These are phyloP conservation scores for Plasmodium inui DNA, from an alignment of 169 alveolate genomes.

Conservation along the genomic window DNA sequence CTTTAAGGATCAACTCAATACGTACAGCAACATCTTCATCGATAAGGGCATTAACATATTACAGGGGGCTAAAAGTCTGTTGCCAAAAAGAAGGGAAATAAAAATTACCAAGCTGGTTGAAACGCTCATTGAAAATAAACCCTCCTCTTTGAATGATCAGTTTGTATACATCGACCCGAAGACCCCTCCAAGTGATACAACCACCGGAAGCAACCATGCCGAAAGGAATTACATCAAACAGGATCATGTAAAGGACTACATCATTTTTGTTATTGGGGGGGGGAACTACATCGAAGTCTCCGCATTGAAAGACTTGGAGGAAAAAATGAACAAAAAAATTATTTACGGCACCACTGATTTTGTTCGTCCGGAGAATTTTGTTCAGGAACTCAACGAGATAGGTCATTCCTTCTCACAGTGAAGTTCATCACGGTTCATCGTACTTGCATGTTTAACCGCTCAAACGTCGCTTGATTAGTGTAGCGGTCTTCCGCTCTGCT, in stretches of 20 bases:
- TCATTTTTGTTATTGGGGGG: conserved; percentile 88
- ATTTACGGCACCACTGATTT: conserved; percentile 83
- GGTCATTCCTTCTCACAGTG: conserved; percentile 8
- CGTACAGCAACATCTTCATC: conserved; percentile 81
- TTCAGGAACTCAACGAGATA: conserved; percentile 74
- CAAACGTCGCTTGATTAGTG: background rate
- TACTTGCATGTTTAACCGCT: background rate
- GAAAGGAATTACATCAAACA: conserved; percentile 77
- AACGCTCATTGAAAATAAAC: conserved; percentile 79
- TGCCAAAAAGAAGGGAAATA: conserved; percentile 83
- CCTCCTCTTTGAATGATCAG: conserved; percentile 75
- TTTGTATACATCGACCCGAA: conserved; percentile 74
- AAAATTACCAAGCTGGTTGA: conserved; percentile 85
- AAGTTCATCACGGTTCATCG: background rate
- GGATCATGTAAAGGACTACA: conserved; percentile 83
- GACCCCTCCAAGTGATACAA: conserved; percentile 15
- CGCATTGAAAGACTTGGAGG: conserved; percentile 83
- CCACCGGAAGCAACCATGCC: background rate
- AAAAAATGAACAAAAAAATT: conserved; percentile 78
- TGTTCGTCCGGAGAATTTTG: conserved; percentile 78
- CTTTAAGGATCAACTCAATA: conserved; percentile 80
- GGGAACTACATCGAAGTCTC: conserved; percentile 87
- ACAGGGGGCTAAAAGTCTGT: conserved; percentile 79
- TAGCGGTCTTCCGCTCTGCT: background rate
- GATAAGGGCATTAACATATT: conserved; percentile 80